Evolutionary conservation across 2,329 filamentous ascomycete genomes (phyloP).

Genomic region (Fusarium devonianum): DNA sequence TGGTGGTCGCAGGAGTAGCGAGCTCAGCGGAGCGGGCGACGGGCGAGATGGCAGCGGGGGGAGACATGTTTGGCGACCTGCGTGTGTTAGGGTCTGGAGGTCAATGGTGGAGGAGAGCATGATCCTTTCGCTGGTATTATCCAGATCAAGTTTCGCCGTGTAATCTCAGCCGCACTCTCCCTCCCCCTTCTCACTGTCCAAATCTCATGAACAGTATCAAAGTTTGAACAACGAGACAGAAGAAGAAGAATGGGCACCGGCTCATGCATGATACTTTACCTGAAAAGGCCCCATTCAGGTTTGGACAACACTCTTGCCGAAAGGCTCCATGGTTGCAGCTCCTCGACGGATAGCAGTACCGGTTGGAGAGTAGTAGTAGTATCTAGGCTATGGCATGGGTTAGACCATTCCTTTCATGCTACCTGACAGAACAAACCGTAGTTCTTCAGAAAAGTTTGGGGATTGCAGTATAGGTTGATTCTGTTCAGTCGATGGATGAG

Average conservation of each 20-base stretch:
- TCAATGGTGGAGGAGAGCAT: conserved; percentile 71
- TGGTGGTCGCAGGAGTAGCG: conserved; percentile 44
- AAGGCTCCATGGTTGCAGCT: conserved; percentile 46
- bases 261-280: conserved; percentile 65
- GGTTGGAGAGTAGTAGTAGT: conserved; percentile 22
- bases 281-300: conserved; percentile 48
- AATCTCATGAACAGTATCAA: background rate
- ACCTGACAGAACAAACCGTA: conserved; percentile 33
- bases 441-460: conserved; percentile 1
- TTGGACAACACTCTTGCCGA: conserved; percentile 49
- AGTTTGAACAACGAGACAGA: conserved; percentile 13
- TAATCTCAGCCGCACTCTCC: conserved; percentile 72
- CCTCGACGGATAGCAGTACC: conserved; percentile 40
- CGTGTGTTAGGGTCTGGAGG: conserved; percentile 41
- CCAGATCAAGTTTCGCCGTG: conserved; percentile 98
- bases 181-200: background rate
- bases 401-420: conserved; percentile 16
- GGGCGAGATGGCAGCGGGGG: conserved; percentile 72
- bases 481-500: conserved; percentile 2
- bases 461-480: background rate
- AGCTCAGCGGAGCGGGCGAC: conserved; percentile 57
- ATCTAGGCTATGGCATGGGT: conserved; percentile 38
- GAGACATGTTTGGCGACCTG: conserved; percentile 63
- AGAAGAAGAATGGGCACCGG: conserved; percentile 60
- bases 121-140: conserved; percentile 99